These are phyloP conservation scores for Plasmodium gonderi DNA, from an alignment of 169 alveolate genomes.

Conservation along the genomic window DNA sequence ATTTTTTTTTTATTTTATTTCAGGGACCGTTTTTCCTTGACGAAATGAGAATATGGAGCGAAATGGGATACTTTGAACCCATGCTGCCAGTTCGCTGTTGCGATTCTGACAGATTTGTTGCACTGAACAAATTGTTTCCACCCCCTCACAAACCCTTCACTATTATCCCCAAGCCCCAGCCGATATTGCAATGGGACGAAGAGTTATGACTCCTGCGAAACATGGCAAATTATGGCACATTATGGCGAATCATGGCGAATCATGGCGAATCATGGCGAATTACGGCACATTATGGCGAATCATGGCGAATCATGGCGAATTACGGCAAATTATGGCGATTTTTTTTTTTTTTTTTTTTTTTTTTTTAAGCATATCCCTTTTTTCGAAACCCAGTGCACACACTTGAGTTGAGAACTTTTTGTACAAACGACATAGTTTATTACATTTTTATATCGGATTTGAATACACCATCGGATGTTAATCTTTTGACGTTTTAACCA, in stretches of 20 bases:
- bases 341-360: background rate
- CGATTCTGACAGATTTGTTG: constrained; percentile 77
- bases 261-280: background rate
- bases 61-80: constrained; percentile 81
- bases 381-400: background rate
- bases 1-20: background rate
- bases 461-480: too few species aligned
- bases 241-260: background rate
- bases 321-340: background rate
- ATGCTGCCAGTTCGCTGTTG: constrained; percentile 83
- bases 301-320: background rate
- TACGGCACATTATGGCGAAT: background rate
- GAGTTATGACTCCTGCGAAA: background rate
- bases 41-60: constrained; percentile 80
- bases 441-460: too few species aligned
- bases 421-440: background rate
- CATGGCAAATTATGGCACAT: background rate
- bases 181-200: constrained; percentile 66
- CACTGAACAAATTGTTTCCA: constrained; percentile 78
- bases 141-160: constrained; percentile 80
- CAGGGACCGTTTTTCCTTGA: constrained; percentile 79
- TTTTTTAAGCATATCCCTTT: background rate
- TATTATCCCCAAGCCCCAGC: constrained; percentile 78
- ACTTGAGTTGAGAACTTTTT: background rate
- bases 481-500: too few species aligned